These are phyloP conservation scores for Neurospora tetraspora DNA, from an alignment of 495 filamentous ascomycete species.

Conservation along the genomic window DNA sequence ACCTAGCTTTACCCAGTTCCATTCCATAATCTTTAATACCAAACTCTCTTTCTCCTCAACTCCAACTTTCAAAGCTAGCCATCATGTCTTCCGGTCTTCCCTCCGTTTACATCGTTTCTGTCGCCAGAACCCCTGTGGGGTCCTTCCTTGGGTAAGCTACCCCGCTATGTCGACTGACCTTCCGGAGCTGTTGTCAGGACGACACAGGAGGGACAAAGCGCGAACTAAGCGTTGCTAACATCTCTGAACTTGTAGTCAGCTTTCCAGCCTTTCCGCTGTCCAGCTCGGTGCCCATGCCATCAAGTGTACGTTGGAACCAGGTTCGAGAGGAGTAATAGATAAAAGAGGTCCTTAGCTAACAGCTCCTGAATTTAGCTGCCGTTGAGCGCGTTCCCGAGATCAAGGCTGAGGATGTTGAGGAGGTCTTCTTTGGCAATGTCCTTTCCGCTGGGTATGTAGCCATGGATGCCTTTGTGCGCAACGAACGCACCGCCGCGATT, in stretches of 20 bases:
- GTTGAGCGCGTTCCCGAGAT: conserved; percentile 76
- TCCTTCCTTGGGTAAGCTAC: conserved; percentile 72
- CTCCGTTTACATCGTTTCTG: conserved; percentile 91
- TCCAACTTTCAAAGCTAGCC: neutral
- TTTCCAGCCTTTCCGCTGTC: conserved; percentile 74
- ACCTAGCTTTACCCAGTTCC: neutral
- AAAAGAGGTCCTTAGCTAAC: conserved; percentile 13
- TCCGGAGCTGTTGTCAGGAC: conserved; percentile 2
- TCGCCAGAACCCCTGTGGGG: conserved; percentile 81
- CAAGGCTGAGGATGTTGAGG: conserved; percentile 80
- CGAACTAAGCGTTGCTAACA: conserved; percentile 12
- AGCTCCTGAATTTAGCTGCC: conserved; percentile 47
- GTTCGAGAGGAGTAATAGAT: neutral
- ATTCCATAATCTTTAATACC: neutral
- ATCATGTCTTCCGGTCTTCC: conserved; percentile 36
- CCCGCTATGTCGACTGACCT: conserved; percentile 8
- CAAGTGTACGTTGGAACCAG: conserved; percentile 50
- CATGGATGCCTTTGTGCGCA: conserved; percentile 16
- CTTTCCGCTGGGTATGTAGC: conserved; percentile 81
- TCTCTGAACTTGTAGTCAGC: conserved; percentile 44
- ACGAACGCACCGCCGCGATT: neutral
- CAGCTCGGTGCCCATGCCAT: conserved; percentile 88
- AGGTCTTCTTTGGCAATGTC: conserved; percentile 97
- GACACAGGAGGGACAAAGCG: neutral
- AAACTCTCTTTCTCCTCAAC: neutral